A percentile compares a stretch with the other conserved stretches of the same genome.
Conservation (phyloP, 73 alveolate genomes). For the Tetrahymena malaccensis region DNA sequence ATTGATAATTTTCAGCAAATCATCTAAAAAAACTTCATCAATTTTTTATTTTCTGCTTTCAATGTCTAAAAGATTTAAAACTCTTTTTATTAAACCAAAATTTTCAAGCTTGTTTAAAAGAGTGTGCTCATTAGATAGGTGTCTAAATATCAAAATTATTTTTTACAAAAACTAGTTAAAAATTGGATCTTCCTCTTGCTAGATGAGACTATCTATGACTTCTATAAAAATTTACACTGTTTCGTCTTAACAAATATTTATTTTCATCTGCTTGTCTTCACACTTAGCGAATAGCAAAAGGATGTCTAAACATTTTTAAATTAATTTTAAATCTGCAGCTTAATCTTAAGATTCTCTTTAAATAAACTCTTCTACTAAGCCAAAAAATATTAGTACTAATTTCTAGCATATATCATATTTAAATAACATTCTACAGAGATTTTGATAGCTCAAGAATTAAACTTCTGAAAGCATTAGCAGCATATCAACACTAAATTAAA, state of each 20-base stretch:
- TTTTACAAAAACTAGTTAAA: conserved; percentile 1
- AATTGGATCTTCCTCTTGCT: neutral
- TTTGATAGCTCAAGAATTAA: conserved; percentile 6
- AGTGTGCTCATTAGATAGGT: conserved; percentile 25
- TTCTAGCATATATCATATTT: conserved; percentile 16
- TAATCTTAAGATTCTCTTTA: neutral
- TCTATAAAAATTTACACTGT: conserved; percentile 12
- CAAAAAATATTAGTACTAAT: conserved; percentile 5
- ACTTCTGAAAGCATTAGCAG: conserved; percentile 7
- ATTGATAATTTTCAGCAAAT: neutral
- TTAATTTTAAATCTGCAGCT: conserved; percentile 17
- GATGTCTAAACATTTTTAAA: conserved; percentile 6
- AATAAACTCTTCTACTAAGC: neutral
- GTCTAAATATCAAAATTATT: conserved; percentile 22
- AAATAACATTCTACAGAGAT: conserved; percentile 7
- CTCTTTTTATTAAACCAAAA: conserved; percentile 24
- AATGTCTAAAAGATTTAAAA: neutral
- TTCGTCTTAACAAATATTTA: conserved; percentile 21
- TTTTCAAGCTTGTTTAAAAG: conserved; percentile 18
- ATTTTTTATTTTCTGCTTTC: neutral
- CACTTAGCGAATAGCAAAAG: conserved; percentile 21
- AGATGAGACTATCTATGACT: neutral
- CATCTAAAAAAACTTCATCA: neutral
- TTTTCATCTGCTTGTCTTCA: conserved; percentile 27
- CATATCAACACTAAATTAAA: neutral